Evolutionary conservation across 257 asterid species (phyloP).

Genomic region (Thymus quinquecostatus): DNA sequence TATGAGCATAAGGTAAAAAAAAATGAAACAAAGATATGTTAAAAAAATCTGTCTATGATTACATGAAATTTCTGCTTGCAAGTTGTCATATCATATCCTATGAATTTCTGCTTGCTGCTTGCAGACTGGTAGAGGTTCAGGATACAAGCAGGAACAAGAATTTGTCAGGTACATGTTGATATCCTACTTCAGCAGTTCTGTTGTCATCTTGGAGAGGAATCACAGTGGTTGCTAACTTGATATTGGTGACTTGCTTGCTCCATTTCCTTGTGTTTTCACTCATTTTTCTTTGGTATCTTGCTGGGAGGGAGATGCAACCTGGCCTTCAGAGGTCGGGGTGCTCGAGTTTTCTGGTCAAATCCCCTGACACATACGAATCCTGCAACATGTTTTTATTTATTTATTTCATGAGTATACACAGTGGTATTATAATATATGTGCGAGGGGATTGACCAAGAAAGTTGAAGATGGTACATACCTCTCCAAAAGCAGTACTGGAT

Average conservation of each 20-base stretch:
- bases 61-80: constrained; percentile 37
- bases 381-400: constrained; percentile 34
- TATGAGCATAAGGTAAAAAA: constrained; percentile 43
- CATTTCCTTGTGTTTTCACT: constrained; percentile 21
- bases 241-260: constrained; percentile 22
- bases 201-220: constrained; percentile 31
- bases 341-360: constrained; percentile 68
- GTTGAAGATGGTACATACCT: constrained; percentile 49
- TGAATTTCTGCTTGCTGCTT: constrained; percentile 32
- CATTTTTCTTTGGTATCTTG: constrained; percentile 49
- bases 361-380: constrained; percentile 92
- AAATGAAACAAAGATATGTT: constrained; percentile 23
- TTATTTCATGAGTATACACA: background rate
- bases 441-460: background rate
- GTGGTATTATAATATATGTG: background rate
- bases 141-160: constrained; percentile 40
- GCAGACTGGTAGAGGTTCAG: constrained; percentile 23
- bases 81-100: constrained; percentile 28
- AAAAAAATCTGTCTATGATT: constrained; percentile 31
- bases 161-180: constrained; percentile 42
- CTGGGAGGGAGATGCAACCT: constrained; percentile 85
- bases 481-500: constrained; percentile 76
- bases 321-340: constrained; percentile 79
- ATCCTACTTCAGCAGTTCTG: constrained; percentile 36
- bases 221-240: constrained; percentile 22